Evolutionary conservation across 2,329 filamentous ascomycete species (phyloP), one percentile per base, ranked within the genome.

Genomic region (Atkinsonella texensis): DNA sequence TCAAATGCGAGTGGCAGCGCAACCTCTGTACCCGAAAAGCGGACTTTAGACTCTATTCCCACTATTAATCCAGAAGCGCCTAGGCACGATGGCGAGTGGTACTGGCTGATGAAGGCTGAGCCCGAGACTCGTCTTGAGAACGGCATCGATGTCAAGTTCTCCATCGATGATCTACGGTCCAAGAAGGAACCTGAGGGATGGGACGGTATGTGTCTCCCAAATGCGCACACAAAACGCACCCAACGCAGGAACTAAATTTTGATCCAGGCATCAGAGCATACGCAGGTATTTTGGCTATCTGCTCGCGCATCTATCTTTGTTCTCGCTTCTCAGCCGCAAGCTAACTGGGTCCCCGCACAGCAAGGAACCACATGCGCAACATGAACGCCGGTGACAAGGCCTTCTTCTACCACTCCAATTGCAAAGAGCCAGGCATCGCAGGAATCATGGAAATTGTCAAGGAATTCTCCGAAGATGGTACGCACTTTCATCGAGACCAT

Each of bases 371-470:
- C 64, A 83, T 98, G 70, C 81, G 87, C 32, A 80, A 82, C 9
- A 98, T 98, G 93, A 89, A 87, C 60, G 82, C 83, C 52, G 90
- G 90, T 48, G 93, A 98, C 63, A 75, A 90, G 33, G 90, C 89
- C 28, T 97, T 98, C 71, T 97, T 98, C 71, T 97, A 97, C 65
- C 91, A 96, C 68, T 95, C 87, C 46, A 95, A 93, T 61, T 93
- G 87, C 69, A 95, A 94, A 65, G 79, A 84, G 23, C 89, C 90
- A 0, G 91, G 87, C 2, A 89, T 97, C 46, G 89, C 84, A 1
- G 90, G 90, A 1, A 80, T 84, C 17, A 90, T 95, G 85, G 86
- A 93, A 61, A 86, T 98, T 56, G 89, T 94, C 15, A 76, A 80
- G 57, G 90, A 95, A 63, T 85, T 88, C 58, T 84, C 84, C 2